These are phyloP conservation scores for Chlorella sp. DNA, from an alignment of 139 green algal genomes.

Conservation along the genomic window DNA sequence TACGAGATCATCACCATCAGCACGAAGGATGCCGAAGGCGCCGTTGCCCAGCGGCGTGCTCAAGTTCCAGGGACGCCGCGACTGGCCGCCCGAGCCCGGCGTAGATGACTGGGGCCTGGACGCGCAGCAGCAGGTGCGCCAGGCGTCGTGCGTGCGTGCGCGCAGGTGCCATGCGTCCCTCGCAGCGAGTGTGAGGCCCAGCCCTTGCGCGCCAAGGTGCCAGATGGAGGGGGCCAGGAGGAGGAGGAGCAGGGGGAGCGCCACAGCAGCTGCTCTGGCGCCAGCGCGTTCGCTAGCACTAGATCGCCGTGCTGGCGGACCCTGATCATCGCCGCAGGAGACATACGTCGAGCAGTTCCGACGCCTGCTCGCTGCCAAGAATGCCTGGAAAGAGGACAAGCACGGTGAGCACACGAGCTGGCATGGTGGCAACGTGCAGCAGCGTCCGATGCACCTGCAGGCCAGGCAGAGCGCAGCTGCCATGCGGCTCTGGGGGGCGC, in stretches of 20 bases:
- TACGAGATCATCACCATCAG: too few species aligned
- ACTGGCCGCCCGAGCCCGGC: slow-evolving; percentile 2
- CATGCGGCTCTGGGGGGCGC: too few species aligned
- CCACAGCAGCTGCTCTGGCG: background rate
- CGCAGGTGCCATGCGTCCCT: too few species aligned
- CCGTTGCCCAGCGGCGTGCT: slow-evolving; percentile 2
- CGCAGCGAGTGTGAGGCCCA: too few species aligned
- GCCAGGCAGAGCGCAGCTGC: too few species aligned
- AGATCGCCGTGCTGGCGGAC: too few species aligned
- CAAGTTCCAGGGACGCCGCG: slow-evolving; percentile 9
- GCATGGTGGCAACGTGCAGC: too few species aligned
- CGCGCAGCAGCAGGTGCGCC: slow-evolving; percentile 32
- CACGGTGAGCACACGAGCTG: too few species aligned
- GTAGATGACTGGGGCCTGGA: slow-evolving; percentile 48
- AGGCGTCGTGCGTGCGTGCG: too few species aligned
- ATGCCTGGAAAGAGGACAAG: slow-evolving; percentile 30
- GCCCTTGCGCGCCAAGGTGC: background rate
- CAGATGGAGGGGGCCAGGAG: background rate
- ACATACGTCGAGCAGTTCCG: slow-evolving; percentile 47
- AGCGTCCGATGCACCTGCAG: too few species aligned
- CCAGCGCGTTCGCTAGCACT: background rate
- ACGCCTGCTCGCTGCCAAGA: slow-evolving; percentile 16
- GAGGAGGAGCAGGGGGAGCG: too few species aligned
- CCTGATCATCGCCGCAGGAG: too few species aligned
- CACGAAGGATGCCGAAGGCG: slow-evolving; percentile 5